These are phyloP conservation scores for Albatrellus ellisii DNA, from an alignment of 768 basidiomycete species.

Conservation along the genomic window DNA sequence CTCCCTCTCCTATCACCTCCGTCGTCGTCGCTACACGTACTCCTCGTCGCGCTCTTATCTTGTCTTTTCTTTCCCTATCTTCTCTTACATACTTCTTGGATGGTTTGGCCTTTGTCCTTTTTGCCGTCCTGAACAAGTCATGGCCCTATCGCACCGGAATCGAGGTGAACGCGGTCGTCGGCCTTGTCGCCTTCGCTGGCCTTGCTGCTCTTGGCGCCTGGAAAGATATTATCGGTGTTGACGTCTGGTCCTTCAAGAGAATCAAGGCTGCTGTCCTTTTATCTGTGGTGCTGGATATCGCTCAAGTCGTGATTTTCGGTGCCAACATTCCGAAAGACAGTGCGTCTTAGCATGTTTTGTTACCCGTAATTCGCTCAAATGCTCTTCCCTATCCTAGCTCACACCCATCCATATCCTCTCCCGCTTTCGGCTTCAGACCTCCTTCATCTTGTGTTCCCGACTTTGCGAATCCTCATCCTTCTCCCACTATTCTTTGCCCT, in stretches of 20 bases:
- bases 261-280: conserved; percentile 40
- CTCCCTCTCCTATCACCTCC: conserved; percentile 55
- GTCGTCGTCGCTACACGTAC: conserved; percentile 62
- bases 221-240: conserved; percentile 62
- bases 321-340: conserved; percentile 23
- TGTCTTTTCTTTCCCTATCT: conserved; percentile 52
- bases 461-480: conserved; percentile 53
- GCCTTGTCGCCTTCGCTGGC: conserved; percentile 56
- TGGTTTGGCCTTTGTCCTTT: conserved; percentile 57
- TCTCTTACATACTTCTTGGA: conserved; percentile 70
- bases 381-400: background rate
- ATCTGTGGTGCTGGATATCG: conserved; percentile 47
- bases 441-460: conserved; percentile 41
- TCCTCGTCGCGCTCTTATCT: conserved; percentile 67
- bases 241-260: conserved; percentile 51
- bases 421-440: conserved; percentile 23
- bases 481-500: conserved; percentile 47
- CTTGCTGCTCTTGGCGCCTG: conserved; percentile 66
- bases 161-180: conserved; percentile 53
- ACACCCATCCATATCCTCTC: conserved; percentile 10
- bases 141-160: conserved; percentile 57
- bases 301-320: conserved; percentile 42
- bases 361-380: background rate
- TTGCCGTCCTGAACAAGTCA: conserved; percentile 45
- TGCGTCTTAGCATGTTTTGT: conserved; percentile 3